Conservation (phyloP, 805 yeast genomes). For the Saturnispora kantuleensis region DNA sequence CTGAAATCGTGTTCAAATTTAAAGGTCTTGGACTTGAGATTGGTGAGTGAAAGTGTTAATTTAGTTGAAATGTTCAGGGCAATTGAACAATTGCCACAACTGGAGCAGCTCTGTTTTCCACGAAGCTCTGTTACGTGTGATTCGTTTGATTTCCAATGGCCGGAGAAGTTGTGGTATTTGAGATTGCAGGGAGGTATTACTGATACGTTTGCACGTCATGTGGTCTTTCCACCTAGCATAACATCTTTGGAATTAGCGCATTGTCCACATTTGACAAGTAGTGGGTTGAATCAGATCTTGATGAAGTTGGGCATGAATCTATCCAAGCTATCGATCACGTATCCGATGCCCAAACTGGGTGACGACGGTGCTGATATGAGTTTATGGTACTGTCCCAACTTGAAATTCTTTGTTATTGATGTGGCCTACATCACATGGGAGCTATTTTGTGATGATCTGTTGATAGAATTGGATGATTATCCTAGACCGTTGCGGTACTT, state of each 20-base stretch:
- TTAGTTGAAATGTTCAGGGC: slow-evolving; percentile 70
- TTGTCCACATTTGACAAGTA: slow-evolving; percentile 69
- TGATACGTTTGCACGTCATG: slow-evolving; percentile 60
- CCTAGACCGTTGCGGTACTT: slow-evolving; percentile 46
- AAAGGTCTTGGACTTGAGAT: slow-evolving; percentile 60
- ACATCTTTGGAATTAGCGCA: slow-evolving; percentile 70
- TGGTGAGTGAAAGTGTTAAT: slow-evolving; percentile 87
- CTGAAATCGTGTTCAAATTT: slow-evolving; percentile 60
- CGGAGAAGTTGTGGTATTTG: slow-evolving; percentile 58
- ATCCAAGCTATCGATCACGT: slow-evolving; percentile 54
- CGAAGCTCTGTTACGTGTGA: slow-evolving; percentile 72
- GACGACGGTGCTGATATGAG: slow-evolving; percentile 64
- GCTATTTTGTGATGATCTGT: slow-evolving; percentile 38
- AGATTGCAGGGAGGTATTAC: slow-evolving; percentile 86
- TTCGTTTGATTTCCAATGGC: slow-evolving; percentile 62
- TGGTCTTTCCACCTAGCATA: slow-evolving; percentile 66
- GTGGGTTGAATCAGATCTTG: slow-evolving; percentile 53
- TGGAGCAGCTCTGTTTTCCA: slow-evolving; percentile 79
- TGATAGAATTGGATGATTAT: slow-evolving; percentile 25
- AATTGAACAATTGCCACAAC: slow-evolving; percentile 46
- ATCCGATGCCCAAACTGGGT: slow-evolving; percentile 79
- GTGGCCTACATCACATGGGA: slow-evolving; percentile 67
- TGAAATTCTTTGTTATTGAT: slow-evolving; percentile 52
- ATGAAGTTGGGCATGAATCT: slow-evolving; percentile 57
- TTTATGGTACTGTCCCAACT: slow-evolving; percentile 67